Evolutionary conservation across 73 alveolate genomes (phyloP).

Genomic region (Paramecium primaurelia): DNA sequence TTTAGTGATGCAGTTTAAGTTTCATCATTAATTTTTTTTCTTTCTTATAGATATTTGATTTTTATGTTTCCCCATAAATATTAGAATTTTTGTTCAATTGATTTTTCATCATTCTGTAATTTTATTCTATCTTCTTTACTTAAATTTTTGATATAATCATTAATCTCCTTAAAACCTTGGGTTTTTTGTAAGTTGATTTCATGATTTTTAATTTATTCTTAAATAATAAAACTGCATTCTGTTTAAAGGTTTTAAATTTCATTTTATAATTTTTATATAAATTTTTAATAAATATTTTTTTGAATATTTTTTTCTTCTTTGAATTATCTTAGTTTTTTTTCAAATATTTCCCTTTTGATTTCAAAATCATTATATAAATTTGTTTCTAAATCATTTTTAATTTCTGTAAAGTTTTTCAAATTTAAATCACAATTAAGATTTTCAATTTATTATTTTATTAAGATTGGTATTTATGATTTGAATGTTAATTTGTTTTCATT

Average conservation of each 20-base stretch:
- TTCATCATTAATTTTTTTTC: not conserved
- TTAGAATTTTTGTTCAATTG: not conserved
- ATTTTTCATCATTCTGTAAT: not conserved
- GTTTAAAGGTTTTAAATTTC: not conserved
- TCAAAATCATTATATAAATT: not conserved
- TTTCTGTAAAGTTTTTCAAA: not conserved
- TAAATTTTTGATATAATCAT: not conserved
- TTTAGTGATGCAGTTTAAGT: not conserved
- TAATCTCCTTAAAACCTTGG: not conserved
- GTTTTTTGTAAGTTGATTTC: not conserved
- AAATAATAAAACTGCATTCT: not conserved
- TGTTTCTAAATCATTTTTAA: not conserved
- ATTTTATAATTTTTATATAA: not conserved
- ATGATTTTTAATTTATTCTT: not conserved
- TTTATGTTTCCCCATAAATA: not conserved
- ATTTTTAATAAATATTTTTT: not conserved
- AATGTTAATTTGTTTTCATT: not conserved
- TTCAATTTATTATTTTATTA: not conserved
- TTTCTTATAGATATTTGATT: not conserved
- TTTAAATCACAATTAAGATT: not conserved
- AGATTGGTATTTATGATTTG: not conserved
- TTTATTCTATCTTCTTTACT: not conserved
- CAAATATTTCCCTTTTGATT: not conserved
- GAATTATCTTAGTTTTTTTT: not conserved
- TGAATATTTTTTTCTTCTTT: not conserved